Percentiles rank a stretch among this genome's conserved stretches.
Evolutionary conservation across 805 yeast species (phyloP).

Genomic region (Schwanniomyces pseudopolymorphus): DNA sequence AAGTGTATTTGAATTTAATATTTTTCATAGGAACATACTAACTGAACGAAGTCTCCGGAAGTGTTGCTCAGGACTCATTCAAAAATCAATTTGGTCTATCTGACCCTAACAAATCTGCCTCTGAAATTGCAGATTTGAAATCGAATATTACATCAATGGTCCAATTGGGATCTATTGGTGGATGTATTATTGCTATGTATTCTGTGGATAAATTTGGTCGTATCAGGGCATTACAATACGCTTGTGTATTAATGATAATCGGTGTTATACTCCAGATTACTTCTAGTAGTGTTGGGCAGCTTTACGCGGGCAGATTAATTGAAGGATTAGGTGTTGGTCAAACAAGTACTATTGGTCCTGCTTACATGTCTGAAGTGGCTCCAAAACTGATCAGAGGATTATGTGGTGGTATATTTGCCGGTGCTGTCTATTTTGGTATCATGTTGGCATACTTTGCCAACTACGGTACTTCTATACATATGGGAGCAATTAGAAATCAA

Average conservation of each 20-base stretch:
- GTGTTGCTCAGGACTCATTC: conserved; percentile 45
- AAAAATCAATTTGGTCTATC: conserved; percentile 42
- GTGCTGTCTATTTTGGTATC: conserved; percentile 57
- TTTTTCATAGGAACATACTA: not conserved
- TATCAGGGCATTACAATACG: conserved; percentile 44
- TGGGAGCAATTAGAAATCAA: conserved; percentile 37
- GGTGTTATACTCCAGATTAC: conserved; percentile 52
- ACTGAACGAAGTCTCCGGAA: conserved; percentile 32
- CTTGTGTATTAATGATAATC: conserved; percentile 44
- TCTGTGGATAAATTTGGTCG: conserved; percentile 54
- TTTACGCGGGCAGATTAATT: conserved; percentile 54
- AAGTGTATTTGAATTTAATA: not conserved
- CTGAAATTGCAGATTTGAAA: conserved; percentile 42
- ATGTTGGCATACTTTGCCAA: conserved; percentile 49
- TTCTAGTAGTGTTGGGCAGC: conserved; percentile 44
- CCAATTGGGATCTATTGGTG: conserved; percentile 55
- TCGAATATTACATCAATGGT: conserved; percentile 61
- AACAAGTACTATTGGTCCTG: conserved; percentile 56
- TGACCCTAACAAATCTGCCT: conserved; percentile 32
- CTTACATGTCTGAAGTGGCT: conserved; percentile 52
- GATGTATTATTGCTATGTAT: conserved; percentile 48
- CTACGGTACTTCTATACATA: conserved; percentile 52
- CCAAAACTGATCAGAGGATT: conserved; percentile 54
- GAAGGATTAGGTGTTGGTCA: conserved; percentile 61
- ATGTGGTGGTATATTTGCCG: conserved; percentile 53